Conservation (phyloP, 208 protist genomes). For the Entamoeba moshkovskii region DNA sequence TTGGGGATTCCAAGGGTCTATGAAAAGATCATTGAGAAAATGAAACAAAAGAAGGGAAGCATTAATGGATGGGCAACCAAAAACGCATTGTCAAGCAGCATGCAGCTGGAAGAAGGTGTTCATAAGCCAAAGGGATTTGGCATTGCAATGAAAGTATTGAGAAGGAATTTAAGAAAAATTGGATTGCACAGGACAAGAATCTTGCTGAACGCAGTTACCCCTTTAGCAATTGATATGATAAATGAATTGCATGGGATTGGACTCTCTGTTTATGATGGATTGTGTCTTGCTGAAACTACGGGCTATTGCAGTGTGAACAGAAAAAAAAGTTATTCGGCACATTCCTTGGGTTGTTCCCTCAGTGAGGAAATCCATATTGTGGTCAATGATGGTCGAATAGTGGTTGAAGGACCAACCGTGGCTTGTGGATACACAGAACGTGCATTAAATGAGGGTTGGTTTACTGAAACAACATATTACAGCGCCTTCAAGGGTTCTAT, state of each 20-base stretch:
- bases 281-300: background rate
- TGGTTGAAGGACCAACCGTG: background rate
- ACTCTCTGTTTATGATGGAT: background rate
- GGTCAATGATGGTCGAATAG: background rate
- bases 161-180: background rate
- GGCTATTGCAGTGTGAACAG: background rate
- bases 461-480: background rate
- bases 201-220: background rate
- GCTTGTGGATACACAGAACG: background rate
- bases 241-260: background rate
- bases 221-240: background rate
- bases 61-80: background rate
- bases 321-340: background rate
- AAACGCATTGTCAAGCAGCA: background rate
- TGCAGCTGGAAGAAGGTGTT: background rate
- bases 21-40: background rate
- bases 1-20: background rate
- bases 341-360: background rate
- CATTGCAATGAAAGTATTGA: background rate
- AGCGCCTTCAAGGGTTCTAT: background rate
- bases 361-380: background rate
- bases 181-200: background rate
- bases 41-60: background rate
- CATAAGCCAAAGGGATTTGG: background rate
- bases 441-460: background rate